phyloP scores from a whole-genome alignment of 2,329 filamentous ascomycete genomes.

The Colletotrichum cuscutae region DNA sequence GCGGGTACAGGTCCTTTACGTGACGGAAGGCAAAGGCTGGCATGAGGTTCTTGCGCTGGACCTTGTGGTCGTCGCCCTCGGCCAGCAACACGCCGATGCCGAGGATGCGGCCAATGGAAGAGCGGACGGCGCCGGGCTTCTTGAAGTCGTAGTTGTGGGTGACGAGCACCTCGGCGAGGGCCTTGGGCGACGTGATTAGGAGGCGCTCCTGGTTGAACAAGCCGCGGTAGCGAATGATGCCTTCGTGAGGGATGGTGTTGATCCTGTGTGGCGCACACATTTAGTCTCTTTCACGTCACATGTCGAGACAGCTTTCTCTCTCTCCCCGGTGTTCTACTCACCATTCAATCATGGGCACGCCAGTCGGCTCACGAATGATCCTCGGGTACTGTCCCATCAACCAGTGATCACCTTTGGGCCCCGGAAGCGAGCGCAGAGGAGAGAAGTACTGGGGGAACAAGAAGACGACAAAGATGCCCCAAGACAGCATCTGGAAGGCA shows the following conservation, averaged over 20 bases:
- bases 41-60: constrained; percentile 80
- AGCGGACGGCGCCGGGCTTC: constrained; percentile 67
- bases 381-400: constrained; percentile 58
- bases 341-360: constrained; percentile 60
- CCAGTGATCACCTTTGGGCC: constrained; percentile 54
- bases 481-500: constrained; percentile 47
- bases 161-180: constrained; percentile 75
- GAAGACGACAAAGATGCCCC: constrained; percentile 53
- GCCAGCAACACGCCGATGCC: constrained; percentile 80
- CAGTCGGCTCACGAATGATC: constrained; percentile 52
- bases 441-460: constrained; percentile 63
- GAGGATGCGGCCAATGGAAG: constrained; percentile 70
- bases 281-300: constrained; percentile 11
- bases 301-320: not conserved
- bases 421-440: constrained; percentile 59
- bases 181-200: constrained; percentile 70
- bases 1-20: constrained; percentile 83
- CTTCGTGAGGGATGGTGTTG: constrained; percentile 71
- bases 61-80: constrained; percentile 91
- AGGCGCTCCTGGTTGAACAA: constrained; percentile 72
- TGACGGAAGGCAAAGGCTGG: constrained; percentile 89
- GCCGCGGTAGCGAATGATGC: constrained; percentile 74
- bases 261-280: constrained; percentile 63
- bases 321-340: constrained; percentile 40
- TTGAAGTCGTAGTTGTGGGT: constrained; percentile 76